These are phyloP conservation scores for Blastobotrys apis DNA, from an alignment of 1,139 yeast species.

Conservation along the genomic window DNA sequence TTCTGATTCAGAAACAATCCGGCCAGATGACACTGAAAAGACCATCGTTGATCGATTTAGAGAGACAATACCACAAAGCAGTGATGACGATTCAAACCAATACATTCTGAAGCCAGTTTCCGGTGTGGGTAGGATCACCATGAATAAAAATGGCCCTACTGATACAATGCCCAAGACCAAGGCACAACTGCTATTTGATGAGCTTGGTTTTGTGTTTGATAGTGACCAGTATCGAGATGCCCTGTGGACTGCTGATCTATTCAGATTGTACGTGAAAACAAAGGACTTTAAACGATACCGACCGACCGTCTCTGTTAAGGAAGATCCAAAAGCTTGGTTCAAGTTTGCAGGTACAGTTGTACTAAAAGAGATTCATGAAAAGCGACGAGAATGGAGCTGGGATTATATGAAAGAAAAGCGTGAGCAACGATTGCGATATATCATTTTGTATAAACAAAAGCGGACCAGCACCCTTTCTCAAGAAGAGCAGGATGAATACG, in stretches of 20 bases:
- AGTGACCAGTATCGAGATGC: constrained; percentile 80
- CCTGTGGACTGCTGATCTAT: constrained; percentile 74
- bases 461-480: constrained; percentile 34
- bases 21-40: constrained; percentile 24
- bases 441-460: constrained; percentile 63
- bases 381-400: constrained; percentile 86
- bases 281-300: constrained; percentile 67
- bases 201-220: constrained; percentile 79
- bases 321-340: constrained; percentile 80
- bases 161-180: constrained; percentile 63
- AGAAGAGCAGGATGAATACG: constrained; percentile 42
- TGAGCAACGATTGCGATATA: constrained; percentile 65
- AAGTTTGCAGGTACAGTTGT: constrained; percentile 72
- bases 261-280: constrained; percentile 74
- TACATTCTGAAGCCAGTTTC: constrained; percentile 82
- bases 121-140: constrained; percentile 77
- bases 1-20: constrained; percentile 51
- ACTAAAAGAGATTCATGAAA: constrained; percentile 73
- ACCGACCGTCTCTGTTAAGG: constrained; percentile 56
- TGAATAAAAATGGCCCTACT: constrained; percentile 78
- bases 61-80: constrained; percentile 32
- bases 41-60: constrained; percentile 29
- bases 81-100: constrained; percentile 42
- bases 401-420: constrained; percentile 66
- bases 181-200: constrained; percentile 77